Base-by-base conservation (phyloP, 1,284 basidiomycete species). In the Apiotrichum mycotoxinovorans region DNA sequence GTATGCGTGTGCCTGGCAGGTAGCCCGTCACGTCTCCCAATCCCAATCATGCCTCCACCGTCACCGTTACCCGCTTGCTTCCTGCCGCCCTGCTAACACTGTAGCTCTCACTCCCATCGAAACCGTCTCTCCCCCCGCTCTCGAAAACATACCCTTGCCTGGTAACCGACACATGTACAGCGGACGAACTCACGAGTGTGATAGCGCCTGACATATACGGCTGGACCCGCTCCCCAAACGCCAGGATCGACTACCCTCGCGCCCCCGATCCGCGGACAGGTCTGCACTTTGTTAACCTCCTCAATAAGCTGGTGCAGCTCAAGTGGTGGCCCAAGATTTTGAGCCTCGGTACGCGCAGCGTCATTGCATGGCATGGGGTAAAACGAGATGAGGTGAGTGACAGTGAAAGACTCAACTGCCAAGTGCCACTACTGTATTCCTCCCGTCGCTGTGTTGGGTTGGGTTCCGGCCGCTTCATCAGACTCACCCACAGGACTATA, bases 231-330 rank as follows among this genome's bases (percentile, higher is more conserved):
- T 17, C 42, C 9, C 5, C 22, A 2, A 26, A 14, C 42, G 25
- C 25, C 12, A 27, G 2, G 42, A 22, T 20, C 22, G 12, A 25
- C 30, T 33, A 41, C 26, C 67, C 65, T 2, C 56, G 52, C 12
- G 25, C 27, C 2, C 51, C 50, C 22, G 67, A 69, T 40, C 62
- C 61, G 12, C 60, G 67, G 2, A 67, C 65, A 1, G 54, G 51
- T 35, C 56, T 69, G 8, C 22, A 20, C 8, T 40, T 33, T 42
- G 14, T 56, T 9, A 60, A 64, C 45, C 18, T 55, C 18, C 38
- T 45, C 7, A 25, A 34, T 8, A 25, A 17, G 42, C 22, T 18
- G 9, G 23, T 18, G 51, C 22, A 42, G 56, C 7, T 54, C 47
- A 35, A 26, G 46, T 4, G 17, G 34, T 11, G 12, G 34, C 8